A percentile compares a stretch with the other conserved stretches of the same genome.
These are phyloP conservation scores for Fusarium piperis DNA, from an alignment of 2,329 filamentous ascomycete genomes.

Conservation along the genomic window DNA sequence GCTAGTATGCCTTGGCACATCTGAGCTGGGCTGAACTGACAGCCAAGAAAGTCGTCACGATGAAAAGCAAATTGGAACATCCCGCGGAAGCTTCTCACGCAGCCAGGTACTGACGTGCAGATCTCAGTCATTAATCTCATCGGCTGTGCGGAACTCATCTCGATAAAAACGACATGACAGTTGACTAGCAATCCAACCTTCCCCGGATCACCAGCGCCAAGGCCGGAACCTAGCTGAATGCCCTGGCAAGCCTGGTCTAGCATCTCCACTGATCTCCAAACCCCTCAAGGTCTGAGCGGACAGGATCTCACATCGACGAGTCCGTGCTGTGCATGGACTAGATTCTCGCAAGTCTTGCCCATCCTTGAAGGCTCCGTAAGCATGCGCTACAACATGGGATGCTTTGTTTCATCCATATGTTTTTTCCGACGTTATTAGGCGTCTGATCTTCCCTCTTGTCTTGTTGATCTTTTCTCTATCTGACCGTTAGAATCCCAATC, in stretches of 20 bases:
- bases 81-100: neutral
- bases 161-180: neutral
- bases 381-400: neutral
- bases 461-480: neutral
- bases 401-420: neutral
- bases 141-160: neutral
- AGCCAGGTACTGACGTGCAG: neutral
- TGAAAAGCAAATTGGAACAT: neutral
- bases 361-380: neutral
- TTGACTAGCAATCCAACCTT: neutral
- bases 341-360: neutral
- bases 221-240: neutral
- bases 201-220: neutral
- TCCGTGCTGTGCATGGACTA: neutral
- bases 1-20: neutral
- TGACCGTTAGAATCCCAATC: neutral
- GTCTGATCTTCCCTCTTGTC: neutral
- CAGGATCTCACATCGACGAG: neutral
- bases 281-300: neutral
- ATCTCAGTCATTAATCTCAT: neutral
- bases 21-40: neutral
- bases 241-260: neutral
- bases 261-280: neutral
- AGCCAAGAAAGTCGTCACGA: neutral
- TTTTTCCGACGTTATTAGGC: neutral